A percentile compares a stretch with the other conserved stretches of the same genome.
These are phyloP conservation scores for Pachysolen tannophilus DNA, from an alignment of 805 yeast genomes.

Conservation along the genomic window DNA sequence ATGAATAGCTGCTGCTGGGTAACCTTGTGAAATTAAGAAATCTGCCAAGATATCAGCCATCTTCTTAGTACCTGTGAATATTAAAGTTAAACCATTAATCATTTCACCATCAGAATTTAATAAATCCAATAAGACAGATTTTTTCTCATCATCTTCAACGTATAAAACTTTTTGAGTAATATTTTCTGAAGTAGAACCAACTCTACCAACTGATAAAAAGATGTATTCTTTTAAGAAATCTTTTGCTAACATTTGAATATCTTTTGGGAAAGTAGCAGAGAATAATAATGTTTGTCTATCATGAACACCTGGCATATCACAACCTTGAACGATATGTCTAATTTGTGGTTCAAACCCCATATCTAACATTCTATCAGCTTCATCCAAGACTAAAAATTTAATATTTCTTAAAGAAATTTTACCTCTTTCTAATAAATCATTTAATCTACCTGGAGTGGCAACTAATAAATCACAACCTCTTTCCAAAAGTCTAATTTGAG, in stretches of 20 bases:
- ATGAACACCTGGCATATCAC: constrained; percentile 92
- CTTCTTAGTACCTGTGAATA: constrained; percentile 97
- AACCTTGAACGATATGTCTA: constrained; percentile 94
- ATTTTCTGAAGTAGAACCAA: constrained; percentile 98
- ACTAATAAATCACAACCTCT: constrained; percentile 94
- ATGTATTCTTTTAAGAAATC: constrained; percentile 95
- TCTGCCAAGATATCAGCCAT: constrained; percentile 96
- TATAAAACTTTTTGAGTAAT: constrained; percentile 89
- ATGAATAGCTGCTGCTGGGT: constrained; percentile 97
- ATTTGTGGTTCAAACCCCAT: constrained; percentile 99
- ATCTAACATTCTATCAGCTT: constrained; percentile 99
- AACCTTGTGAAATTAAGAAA: constrained; percentile 77
- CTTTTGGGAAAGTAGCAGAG: constrained; percentile 98
- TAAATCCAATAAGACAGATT: constrained; percentile 82
- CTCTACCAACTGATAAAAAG: constrained; percentile 96
- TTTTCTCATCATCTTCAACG: constrained; percentile 92
- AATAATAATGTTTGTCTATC: constrained; percentile 97
- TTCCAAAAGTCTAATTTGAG: constrained; percentile 81
- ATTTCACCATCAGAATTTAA: constrained; percentile 63
- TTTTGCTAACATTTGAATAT: constrained; percentile 93
- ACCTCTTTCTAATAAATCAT: constrained; percentile 93
- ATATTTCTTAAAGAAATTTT: constrained; percentile 81
- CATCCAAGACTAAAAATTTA: constrained; percentile 92
- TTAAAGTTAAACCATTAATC: constrained; percentile 71
- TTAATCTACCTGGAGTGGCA: constrained; percentile 99